phyloP scores from a whole-genome alignment of 2,329 filamentous ascomycete genomes.

The Cladosporium phlei region DNA sequence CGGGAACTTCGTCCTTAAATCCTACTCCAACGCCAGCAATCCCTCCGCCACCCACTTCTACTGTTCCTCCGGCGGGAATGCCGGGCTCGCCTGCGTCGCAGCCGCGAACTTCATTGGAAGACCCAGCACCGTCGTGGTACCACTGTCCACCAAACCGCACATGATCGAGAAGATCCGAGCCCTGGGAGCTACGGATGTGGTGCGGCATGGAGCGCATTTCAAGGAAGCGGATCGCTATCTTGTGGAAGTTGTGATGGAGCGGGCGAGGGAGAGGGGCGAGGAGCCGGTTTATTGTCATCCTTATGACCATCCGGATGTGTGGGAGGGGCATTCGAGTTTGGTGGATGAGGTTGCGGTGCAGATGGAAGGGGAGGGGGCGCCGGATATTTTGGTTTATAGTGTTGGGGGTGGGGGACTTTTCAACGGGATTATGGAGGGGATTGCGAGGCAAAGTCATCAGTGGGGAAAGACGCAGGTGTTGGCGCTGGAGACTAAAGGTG shows the following conservation, averaged over 20 bases:
- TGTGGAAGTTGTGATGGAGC: slow-evolving; percentile 50
- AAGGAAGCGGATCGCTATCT: slow-evolving; percentile 65
- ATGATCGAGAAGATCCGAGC: slow-evolving; percentile 68
- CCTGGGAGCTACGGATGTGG: slow-evolving; percentile 62
- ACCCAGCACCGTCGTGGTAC: slow-evolving; percentile 71
- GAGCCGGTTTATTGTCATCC: slow-evolving; percentile 62
- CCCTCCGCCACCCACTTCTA: slow-evolving; percentile 61
- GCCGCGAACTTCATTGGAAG: slow-evolving; percentile 61
- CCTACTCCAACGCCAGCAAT: slow-evolving; percentile 36
- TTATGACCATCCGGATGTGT: slow-evolving; percentile 65
- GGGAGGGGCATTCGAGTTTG: slow-evolving; percentile 60
- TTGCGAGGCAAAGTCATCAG: slow-evolving; percentile 46
- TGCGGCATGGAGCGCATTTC: slow-evolving; percentile 65
- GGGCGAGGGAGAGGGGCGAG: slow-evolving; percentile 36
- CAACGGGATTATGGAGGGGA: slow-evolving; percentile 67
- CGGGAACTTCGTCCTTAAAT: slow-evolving; percentile 62
- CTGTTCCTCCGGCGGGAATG: slow-evolving; percentile 76
- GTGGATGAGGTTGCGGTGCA: slow-evolving; percentile 49
- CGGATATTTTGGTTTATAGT: slow-evolving; percentile 69
- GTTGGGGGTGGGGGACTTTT: slow-evolving; percentile 79
- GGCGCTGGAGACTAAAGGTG: slow-evolving; percentile 71
- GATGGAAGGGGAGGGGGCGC: slow-evolving; percentile 38
- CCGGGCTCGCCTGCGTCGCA: slow-evolving; percentile 74
- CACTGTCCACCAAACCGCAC: slow-evolving; percentile 57
- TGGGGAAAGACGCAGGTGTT: slow-evolving; percentile 49